A percentile compares a stretch with the other conserved stretches of the same genome.
Conservation (phyloP, 148 eudicot genomes). For the Beta vulgaris region DNA sequence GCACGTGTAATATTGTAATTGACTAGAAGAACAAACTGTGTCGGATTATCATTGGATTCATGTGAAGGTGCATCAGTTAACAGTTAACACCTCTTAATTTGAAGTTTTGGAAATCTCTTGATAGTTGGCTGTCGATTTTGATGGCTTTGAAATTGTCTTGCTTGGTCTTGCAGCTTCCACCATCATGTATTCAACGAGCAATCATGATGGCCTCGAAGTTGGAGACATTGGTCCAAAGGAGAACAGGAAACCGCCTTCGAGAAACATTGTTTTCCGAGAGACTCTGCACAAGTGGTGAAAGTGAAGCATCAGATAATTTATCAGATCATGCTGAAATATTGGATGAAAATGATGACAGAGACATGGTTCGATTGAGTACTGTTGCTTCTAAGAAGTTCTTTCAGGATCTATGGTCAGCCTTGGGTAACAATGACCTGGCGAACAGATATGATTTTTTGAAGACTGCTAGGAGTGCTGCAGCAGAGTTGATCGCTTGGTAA, state of each 20-base stretch:
- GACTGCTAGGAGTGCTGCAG: constrained; percentile 51
- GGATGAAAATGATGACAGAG: constrained; percentile 18
- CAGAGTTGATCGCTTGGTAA: constrained; percentile 40
- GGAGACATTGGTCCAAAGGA: constrained; percentile 55
- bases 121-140: neutral
- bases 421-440: constrained; percentile 35
- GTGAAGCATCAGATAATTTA: constrained; percentile 11
- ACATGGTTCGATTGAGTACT: constrained; percentile 17
- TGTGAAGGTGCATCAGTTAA: neutral
- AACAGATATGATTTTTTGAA: constrained; percentile 39
- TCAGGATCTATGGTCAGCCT: constrained; percentile 37
- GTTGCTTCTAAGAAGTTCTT: constrained; percentile 40
- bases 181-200: constrained; percentile 62
- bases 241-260: constrained; percentile 25
- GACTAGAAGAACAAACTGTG: neutral
- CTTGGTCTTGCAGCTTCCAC: constrained; percentile 58
- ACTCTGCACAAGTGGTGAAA: constrained; percentile 14
- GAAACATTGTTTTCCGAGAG: constrained; percentile 6
- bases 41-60: neutral
- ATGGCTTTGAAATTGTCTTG: neutral
- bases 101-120: neutral
- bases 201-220: constrained; percentile 65
- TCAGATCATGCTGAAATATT: constrained; percentile 13
- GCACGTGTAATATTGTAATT: no score
- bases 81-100: neutral